Conservation (phyloP, 441 rosid genomes). For the Mallotus repandus region DNA sequence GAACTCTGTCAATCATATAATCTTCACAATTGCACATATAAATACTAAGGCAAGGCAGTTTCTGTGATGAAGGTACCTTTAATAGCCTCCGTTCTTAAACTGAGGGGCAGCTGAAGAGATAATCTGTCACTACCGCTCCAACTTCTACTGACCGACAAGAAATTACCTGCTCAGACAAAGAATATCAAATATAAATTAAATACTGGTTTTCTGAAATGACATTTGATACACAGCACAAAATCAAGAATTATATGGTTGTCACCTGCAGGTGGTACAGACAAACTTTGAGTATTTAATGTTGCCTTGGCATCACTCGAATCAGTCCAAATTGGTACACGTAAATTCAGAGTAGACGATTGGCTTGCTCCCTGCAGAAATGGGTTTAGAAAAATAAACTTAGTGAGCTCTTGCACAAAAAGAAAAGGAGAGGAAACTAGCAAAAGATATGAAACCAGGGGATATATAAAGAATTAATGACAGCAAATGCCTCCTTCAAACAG, state of each 20-base stretch:
- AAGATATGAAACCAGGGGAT: too few species aligned
- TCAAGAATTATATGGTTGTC: too few species aligned
- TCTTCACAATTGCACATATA: background rate
- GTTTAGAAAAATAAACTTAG: background rate
- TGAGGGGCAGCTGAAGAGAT: slow-evolving; percentile 61
- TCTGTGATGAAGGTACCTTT: slow-evolving; percentile 49
- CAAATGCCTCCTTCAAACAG: background rate
- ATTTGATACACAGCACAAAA: too few species aligned
- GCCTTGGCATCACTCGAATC: slow-evolving; percentile 52
- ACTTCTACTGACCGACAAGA: slow-evolving; percentile 44
- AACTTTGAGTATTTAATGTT: slow-evolving; percentile 47
- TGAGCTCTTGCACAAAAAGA: background rate
- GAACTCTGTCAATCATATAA: slow-evolving; percentile 1
- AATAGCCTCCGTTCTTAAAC: slow-evolving; percentile 70
- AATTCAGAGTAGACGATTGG: slow-evolving; percentile 56
- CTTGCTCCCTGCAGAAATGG: slow-evolving; percentile 43
- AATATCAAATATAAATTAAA: too few species aligned
- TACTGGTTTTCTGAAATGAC: too few species aligned
- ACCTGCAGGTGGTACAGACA: slow-evolving; percentile 56
- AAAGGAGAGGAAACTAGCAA: background rate
- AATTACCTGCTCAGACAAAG: slow-evolving; percentile 53
- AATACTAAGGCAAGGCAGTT: background rate
- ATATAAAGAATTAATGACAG: too few species aligned
- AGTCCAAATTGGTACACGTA: slow-evolving; percentile 79
- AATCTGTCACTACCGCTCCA: slow-evolving; percentile 69